Evolutionary conservation across 2,329 filamentous ascomycete species (phyloP).

Genomic region (Fonsecaea nubica): DNA sequence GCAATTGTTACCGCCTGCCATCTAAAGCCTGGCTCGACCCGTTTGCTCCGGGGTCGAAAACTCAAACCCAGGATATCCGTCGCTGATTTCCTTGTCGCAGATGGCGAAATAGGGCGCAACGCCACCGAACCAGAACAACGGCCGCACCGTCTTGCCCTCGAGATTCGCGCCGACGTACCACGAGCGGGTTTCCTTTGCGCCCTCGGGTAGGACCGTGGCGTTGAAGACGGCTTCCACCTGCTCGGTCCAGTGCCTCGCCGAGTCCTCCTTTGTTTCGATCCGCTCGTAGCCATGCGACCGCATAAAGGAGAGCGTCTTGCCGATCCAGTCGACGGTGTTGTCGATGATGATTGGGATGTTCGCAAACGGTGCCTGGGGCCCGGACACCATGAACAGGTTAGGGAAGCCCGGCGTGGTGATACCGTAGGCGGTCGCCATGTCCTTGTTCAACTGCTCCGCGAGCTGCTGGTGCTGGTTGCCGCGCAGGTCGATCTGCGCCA

Average conservation of each 20-base stretch:
- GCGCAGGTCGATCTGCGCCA: slow-evolving; percentile 44
- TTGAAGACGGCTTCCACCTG: slow-evolving; percentile 55
- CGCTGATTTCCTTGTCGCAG: slow-evolving; percentile 27
- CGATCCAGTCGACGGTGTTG: slow-evolving; percentile 56
- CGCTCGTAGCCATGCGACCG: slow-evolving; percentile 50
- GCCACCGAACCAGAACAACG: slow-evolving; percentile 31
- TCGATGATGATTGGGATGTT: slow-evolving; percentile 65
- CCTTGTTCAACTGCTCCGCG: slow-evolving; percentile 38
- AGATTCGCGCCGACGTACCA: slow-evolving; percentile 66
- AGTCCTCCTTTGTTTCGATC: slow-evolving; percentile 57
- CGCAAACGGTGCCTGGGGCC: slow-evolving; percentile 58
- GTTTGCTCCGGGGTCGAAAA: slow-evolving; percentile 21
- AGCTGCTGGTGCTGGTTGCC: slow-evolving; percentile 42
- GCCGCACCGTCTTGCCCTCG: slow-evolving; percentile 54
- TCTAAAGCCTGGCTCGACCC: slow-evolving; percentile 11
- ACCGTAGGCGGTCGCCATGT: slow-evolving; percentile 50
- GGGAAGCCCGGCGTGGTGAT: slow-evolving; percentile 52
- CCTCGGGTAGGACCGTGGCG: slow-evolving; percentile 57
- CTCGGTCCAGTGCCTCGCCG: slow-evolving; percentile 57
- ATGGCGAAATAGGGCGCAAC: slow-evolving; percentile 19
- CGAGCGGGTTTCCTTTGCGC: slow-evolving; percentile 44
- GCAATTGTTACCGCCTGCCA: neutral
- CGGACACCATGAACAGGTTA: slow-evolving; percentile 61
- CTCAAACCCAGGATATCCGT: slow-evolving; percentile 23
- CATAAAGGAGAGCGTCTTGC: slow-evolving; percentile 34